These are phyloP conservation scores for Apostasia ramifera DNA, from an alignment of 106 monocot species.

Conservation along the genomic window DNA sequence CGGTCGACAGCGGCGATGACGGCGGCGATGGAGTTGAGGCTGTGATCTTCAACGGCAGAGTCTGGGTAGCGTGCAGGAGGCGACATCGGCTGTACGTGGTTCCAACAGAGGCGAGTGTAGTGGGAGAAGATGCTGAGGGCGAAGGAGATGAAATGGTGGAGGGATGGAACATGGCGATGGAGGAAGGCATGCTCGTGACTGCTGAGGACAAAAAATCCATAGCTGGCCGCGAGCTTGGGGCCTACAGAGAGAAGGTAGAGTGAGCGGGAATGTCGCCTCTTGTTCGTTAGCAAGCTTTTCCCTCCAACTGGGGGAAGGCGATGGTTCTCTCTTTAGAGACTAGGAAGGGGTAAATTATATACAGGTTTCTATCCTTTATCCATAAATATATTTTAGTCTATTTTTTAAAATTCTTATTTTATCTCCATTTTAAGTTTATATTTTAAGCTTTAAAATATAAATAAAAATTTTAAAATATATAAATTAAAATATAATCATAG, in stretches of 20 bases:
- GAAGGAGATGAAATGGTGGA: not conserved
- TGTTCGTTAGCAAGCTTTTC: conserved; percentile 5
- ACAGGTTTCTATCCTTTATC: no score
- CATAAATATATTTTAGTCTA: no score
- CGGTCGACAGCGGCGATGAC: conserved; percentile 35
- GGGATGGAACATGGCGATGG: not conserved
- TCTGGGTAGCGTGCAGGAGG: conserved; percentile 5
- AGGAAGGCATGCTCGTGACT: conserved; percentile 39
- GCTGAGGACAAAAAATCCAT: conserved; percentile 3
- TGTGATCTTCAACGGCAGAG: conserved; percentile 19
- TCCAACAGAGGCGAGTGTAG: not conserved
- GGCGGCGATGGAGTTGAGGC: conserved; percentile 31
- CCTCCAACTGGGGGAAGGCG: not conserved
- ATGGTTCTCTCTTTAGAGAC: no score
- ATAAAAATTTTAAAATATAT: no score
- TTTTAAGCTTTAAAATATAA: no score
- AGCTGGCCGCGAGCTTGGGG: not conserved
- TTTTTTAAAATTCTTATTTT: no score
- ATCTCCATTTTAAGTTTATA: no score
- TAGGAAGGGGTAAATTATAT: no score
- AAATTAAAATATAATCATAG: no score
- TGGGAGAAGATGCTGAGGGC: not conserved
- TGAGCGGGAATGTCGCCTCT: not conserved
- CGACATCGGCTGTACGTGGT: conserved; percentile 5
- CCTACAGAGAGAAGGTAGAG: not conserved